These are phyloP conservation scores for Penicillium sp. DNA, from an alignment of 2,329 filamentous ascomycete species.

Conservation along the genomic window DNA sequence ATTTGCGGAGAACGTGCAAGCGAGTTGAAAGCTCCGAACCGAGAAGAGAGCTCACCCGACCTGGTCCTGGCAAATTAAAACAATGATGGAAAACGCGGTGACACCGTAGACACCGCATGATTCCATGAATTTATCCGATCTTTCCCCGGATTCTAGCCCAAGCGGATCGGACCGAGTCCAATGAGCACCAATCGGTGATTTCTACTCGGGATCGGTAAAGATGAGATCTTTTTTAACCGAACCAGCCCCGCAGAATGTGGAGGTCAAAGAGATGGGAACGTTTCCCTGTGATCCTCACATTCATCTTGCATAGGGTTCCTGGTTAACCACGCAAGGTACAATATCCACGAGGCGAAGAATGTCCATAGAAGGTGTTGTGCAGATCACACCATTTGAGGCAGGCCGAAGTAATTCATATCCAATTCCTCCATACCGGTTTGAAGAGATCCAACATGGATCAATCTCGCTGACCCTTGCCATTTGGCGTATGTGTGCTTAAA, in stretches of 20 bases:
- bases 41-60: neutral
- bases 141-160: conserved; percentile 7
- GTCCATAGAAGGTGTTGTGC: neutral
- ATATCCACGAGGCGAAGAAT: neutral
- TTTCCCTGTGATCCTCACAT: neutral
- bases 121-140: conserved; percentile 3
- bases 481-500: neutral
- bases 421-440: neutral
- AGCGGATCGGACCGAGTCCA: conserved; percentile 6
- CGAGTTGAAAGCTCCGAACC: conserved; percentile 7
- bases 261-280: neutral
- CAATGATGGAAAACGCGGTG: no score
- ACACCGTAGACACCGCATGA: conserved; percentile 8
- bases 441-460: neutral
- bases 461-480: neutral
- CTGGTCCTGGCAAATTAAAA: neutral
- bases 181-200: conserved; percentile 7
- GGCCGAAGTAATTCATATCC: neutral
- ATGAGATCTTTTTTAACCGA: conserved; percentile 7
- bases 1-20: conserved; percentile 16
- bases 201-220: conserved; percentile 4
- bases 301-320: neutral
- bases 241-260: neutral
- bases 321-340: neutral
- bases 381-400: neutral